A percentile compares a stretch with the other conserved stretches of the same genome.
Conservation (phyloP, 495 filamentous ascomycete genomes). For the Aspergillus hancockii region DNA sequence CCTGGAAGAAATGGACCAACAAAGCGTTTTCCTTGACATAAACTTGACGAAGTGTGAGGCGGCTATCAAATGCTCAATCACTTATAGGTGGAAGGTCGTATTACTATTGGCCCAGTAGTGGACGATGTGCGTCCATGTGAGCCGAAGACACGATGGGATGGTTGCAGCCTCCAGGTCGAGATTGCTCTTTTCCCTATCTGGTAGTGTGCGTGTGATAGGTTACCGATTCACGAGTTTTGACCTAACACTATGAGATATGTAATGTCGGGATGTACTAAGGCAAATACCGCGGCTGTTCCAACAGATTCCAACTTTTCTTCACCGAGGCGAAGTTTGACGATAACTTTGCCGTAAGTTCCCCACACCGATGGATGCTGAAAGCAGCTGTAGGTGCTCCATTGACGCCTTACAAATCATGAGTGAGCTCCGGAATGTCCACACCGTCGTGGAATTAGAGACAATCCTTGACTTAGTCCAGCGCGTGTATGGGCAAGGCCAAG, state of each 20-base stretch:
- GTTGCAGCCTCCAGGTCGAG: constrained; percentile 11
- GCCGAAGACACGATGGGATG: neutral
- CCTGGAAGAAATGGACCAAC: constrained; percentile 14
- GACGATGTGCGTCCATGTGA: neutral
- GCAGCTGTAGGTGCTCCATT: constrained; percentile 27
- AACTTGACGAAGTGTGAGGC: constrained; percentile 20
- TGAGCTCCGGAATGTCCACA: constrained; percentile 29
- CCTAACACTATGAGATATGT: neutral
- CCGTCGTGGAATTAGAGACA: constrained; percentile 31
- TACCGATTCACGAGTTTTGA: neutral
- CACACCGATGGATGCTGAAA: constrained; percentile 19
- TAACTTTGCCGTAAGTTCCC: neutral
- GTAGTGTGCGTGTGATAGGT: neutral
- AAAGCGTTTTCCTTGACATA: constrained; percentile 6
- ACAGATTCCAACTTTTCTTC: neutral
- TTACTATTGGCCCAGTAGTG: constrained; percentile 10
- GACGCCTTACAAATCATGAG: constrained; percentile 27
- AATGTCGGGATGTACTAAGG: neutral
- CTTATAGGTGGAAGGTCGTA: constrained; percentile 7
- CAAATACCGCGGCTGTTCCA: neutral
- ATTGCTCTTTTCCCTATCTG: constrained; percentile 1
- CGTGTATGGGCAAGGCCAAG: constrained; percentile 26
- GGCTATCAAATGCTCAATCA: constrained; percentile 11
- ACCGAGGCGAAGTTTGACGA: neutral
- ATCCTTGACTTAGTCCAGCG: constrained; percentile 31